A percentile compares a stretch with the other conserved stretches of the same genome.
phyloP scores from a whole-genome alignment of 75 land plant genomes.

The Azolla pinnata region DNA sequence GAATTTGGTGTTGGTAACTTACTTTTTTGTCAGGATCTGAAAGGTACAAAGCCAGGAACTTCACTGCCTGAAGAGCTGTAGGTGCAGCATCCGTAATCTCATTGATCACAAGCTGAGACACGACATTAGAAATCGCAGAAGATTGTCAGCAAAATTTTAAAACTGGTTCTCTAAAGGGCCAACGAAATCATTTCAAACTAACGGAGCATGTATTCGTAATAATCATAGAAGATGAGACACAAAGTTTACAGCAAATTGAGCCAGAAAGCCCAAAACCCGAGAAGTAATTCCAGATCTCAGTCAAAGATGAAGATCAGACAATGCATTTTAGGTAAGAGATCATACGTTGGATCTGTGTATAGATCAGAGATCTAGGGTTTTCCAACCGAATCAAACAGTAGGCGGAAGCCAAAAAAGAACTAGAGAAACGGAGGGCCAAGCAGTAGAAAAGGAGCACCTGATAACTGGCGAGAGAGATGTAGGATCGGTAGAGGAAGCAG shows the following conservation, averaged over 20 bases:
- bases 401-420: background rate
- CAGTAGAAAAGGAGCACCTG: constrained; percentile 39
- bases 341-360: no score
- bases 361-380: no score
- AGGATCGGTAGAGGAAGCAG: constrained; percentile 77
- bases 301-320: no score
- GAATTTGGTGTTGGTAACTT: constrained; percentile 3
- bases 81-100: constrained; percentile 79
- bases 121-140: background rate
- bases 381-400: no score
- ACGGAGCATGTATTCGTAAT: no score
- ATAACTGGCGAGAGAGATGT: constrained; percentile 80
- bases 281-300: no score
- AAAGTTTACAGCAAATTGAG: background rate
- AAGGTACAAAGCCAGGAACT: constrained; percentile 70
- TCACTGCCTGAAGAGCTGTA: constrained; percentile 83
- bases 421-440: background rate
- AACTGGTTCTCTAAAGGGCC: background rate
- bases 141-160: background rate
- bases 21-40: constrained; percentile 63
- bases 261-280: constrained; percentile 1
- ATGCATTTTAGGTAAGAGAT: no score
- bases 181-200: constrained; percentile 9
- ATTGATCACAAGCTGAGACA: constrained; percentile 55
- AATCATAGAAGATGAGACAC: no score